Evolutionary conservation across 106 monocot genomes (phyloP).

Genomic region (Dendrobium chrysotoxum): DNA sequence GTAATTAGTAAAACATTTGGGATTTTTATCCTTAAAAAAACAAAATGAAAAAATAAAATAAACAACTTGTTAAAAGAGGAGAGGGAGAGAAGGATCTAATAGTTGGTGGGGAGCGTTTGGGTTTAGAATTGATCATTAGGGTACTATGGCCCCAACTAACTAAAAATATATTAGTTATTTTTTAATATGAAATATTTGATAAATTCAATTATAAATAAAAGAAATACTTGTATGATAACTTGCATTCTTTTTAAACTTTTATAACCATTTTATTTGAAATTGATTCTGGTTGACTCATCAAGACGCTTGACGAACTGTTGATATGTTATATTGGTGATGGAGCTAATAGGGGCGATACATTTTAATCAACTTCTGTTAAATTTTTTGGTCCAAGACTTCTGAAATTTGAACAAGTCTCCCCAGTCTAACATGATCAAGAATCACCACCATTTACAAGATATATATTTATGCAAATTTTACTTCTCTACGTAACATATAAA

Average conservation of each 20-base stretch:
- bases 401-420: not conserved
- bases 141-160: no score
- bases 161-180: not conserved
- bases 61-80: not conserved
- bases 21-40: not conserved
- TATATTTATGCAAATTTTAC: not conserved
- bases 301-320: not conserved
- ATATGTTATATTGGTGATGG: not conserved
- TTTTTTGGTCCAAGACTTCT: not conserved
- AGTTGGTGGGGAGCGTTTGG: not conserved
- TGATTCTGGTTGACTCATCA: not conserved
- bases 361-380: not conserved
- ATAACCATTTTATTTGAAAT: not conserved
- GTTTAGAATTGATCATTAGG: no score
- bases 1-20: no score
- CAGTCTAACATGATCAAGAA: not conserved
- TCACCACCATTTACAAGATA: not conserved
- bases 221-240: not conserved
- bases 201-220: not conserved
- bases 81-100: not conserved
- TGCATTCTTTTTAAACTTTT: not conserved
- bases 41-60: not conserved
- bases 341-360: not conserved
- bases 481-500: not conserved
- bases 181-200: constrained; percentile 1